These are phyloP conservation scores for Phaseolus coccineus DNA, from an alignment of 331 rosid genomes.

Conservation along the genomic window DNA sequence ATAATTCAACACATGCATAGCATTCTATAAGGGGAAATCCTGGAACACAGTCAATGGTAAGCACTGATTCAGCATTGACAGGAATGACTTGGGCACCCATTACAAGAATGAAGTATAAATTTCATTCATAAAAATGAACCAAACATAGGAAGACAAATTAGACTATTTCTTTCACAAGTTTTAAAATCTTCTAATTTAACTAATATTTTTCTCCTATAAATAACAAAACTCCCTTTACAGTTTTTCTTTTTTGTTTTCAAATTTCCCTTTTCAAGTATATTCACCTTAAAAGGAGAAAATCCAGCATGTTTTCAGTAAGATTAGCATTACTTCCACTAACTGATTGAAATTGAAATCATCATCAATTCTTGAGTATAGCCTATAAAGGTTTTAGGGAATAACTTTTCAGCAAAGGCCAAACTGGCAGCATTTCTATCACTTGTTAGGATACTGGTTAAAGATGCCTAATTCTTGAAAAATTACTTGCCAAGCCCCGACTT, in stretches of 20 bases:
- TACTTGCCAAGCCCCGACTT: neutral
- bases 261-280: slow-evolving; percentile 7
- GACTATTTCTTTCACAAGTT: neutral
- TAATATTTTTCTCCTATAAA: slow-evolving; percentile 2
- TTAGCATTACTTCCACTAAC: slow-evolving; percentile 2
- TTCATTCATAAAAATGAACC: slow-evolving; percentile 11
- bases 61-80: slow-evolving; percentile 3
- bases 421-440: neutral
- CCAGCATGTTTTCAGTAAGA: neutral
- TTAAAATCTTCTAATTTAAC: slow-evolving; percentile 10
- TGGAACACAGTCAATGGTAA: slow-evolving; percentile 4
- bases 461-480: slow-evolving; percentile 16
- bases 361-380: neutral
- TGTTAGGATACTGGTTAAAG: neutral
- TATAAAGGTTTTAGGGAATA: neutral
- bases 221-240: neutral
- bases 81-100: neutral
- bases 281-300: slow-evolving; percentile 21
- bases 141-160: neutral
- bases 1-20: slow-evolving; percentile 16
- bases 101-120: slow-evolving; percentile 12
- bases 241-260: neutral
- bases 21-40: neutral
- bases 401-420: neutral
- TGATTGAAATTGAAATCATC: neutral